These are phyloP conservation scores for Tulasnella sp. DNA, from an alignment of 768 basidiomycete species.

Conservation along the genomic window DNA sequence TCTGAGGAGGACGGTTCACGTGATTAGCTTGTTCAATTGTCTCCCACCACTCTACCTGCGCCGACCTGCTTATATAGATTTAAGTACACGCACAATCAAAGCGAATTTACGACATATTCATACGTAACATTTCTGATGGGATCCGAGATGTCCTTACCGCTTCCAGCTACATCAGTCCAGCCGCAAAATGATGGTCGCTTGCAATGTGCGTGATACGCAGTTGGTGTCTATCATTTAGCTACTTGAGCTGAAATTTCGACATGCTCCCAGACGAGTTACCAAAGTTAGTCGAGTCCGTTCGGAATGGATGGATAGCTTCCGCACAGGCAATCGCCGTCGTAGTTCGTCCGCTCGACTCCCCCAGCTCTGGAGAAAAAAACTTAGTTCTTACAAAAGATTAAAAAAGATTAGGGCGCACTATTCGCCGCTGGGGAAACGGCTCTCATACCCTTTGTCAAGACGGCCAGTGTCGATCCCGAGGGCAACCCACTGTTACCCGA, in stretches of 20 bases:
- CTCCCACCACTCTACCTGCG: too few species aligned
- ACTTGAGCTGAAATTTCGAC: neutral
- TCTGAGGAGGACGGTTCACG: too few species aligned
- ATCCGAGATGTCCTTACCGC: neutral
- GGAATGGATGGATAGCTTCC: neutral
- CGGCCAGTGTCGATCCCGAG: neutral
- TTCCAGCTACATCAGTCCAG: neutral
- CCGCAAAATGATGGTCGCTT: neutral
- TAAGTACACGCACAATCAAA: too few species aligned
- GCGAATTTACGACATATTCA: too few species aligned
- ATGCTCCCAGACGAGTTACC: neutral
- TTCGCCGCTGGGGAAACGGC: neutral
- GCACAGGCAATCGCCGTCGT: slow-evolving; percentile 2
- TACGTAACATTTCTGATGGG: too few species aligned
- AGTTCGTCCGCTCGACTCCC: neutral
- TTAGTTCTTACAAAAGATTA: neutral
- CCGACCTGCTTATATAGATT: too few species aligned
- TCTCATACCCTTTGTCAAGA: slow-evolving; percentile 3
- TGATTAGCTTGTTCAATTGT: too few species aligned
- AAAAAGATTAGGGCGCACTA: neutral
- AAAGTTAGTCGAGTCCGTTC: neutral
- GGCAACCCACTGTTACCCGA: neutral
- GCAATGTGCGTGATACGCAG: neutral
- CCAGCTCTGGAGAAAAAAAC: too few species aligned
- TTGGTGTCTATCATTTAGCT: neutral